Evolutionary conservation across 2,329 filamentous ascomycete species (phyloP).

Genomic region (Ophiostoma piceae): DNA sequence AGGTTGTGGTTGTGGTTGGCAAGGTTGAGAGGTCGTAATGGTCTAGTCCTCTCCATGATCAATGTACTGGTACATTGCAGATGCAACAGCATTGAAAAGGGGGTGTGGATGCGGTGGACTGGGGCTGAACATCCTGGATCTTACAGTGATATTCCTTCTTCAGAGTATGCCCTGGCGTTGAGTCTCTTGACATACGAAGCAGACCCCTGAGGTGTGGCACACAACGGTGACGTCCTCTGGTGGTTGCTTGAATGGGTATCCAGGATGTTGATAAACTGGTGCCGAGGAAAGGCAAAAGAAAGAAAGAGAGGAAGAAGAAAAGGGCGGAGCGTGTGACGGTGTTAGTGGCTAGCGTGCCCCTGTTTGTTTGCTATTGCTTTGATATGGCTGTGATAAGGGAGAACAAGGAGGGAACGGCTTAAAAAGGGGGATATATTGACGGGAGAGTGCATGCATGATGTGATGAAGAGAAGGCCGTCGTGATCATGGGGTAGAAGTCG

Average conservation of each 20-base stretch:
- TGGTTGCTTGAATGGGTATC: neutral
- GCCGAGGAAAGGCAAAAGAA: neutral
- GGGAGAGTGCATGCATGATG: neutral
- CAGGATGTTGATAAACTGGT: neutral
- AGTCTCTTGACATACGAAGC: neutral
- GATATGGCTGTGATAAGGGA: slow-evolving; percentile 5
- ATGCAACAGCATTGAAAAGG: neutral
- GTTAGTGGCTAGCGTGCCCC: slow-evolving; percentile 10
- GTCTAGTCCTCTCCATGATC: neutral
- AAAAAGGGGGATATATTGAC: neutral
- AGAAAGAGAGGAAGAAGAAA: neutral
- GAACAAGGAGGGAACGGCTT: neutral
- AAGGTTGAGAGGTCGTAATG: neutral
- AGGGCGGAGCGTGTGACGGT: neutral
- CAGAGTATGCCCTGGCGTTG: neutral
- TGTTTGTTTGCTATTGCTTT: neutral
- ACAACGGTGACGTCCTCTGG: neutral
- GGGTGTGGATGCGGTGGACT: slow-evolving; percentile 14
- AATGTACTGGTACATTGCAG: neutral
- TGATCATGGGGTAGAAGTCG: neutral
- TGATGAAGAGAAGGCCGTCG: neutral
- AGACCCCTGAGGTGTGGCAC: neutral
- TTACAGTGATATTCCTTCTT: neutral
- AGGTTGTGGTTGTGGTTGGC: neutral
- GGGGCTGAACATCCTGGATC: neutral